Base-by-base conservation (phyloP, 352 stramenopile species). In the Pythium volutum region DNA sequence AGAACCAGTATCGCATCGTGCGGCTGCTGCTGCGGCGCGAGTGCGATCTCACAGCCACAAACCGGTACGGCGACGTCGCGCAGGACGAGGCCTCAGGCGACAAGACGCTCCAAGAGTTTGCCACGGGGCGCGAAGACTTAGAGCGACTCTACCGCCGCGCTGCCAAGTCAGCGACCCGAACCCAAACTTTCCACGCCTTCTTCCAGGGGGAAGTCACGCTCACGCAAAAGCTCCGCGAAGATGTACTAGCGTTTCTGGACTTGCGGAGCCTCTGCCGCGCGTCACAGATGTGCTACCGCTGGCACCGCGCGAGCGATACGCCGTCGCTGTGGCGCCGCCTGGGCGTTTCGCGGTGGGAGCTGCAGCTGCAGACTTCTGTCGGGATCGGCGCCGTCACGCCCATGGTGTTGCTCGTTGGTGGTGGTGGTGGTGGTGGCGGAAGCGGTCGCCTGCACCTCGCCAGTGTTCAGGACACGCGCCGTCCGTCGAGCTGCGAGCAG, bases 271-370 rank as follows among this genome's bases (percentile, higher is more conserved):
- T 91, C 22, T 79, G 81, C 9, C 65, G 65, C 16, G 69, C 73
- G 25, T 87, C 79, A 2, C 81, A 89, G 64, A 69, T 81, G 4
- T 81, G 74, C 38, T 91, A 84, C 27, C 74, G 79, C n/a, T 93
- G 84, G 84, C 74, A 91, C 64, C 81, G 81, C 52, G 81, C 84
- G 33, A 69, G 79, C 5, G 84, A 91, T 43, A 87, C 59, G 26
- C 67, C 80, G 5, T 72, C 76, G 14, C 55, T 93, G 20, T 93
- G 83, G 83, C 73, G 69, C 41, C 71, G 67, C 12, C 70, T 93
- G 11, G 80, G 80, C 0, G 79, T 93, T 0, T 93, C 83, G 3
- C 77, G 77, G 0, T 93, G 83, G 83, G 77, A 83, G 29, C 62
- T 90, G 36, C 66, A 76, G 22, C 67, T 93, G 12, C 76, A 77